Evolutionary conservation across 75 land plant genomes (phyloP).

Genomic region (Sequoia sempervirens): DNA sequence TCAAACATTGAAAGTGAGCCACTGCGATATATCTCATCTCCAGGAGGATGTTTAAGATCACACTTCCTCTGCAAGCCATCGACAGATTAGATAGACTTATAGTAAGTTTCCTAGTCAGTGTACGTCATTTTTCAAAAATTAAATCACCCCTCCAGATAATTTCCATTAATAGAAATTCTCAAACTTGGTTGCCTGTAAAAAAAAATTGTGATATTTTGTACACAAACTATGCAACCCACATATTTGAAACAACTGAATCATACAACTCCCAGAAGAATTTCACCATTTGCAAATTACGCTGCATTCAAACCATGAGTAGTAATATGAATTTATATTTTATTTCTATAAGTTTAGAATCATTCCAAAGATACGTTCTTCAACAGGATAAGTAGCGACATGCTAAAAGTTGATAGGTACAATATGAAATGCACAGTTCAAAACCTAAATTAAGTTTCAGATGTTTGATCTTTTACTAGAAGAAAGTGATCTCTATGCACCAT

Average conservation of each 20-base stretch:
- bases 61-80: conserved; percentile 67
- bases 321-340: background rate
- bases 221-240: background rate
- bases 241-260: background rate
- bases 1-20: conserved; percentile 97
- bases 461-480: too few species aligned
- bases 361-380: background rate
- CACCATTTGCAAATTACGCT: background rate
- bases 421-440: background rate
- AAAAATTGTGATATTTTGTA: background rate
- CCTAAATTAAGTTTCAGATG: background rate
- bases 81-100: background rate
- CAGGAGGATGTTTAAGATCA: conserved; percentile 97
- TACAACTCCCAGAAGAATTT: background rate
- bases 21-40: conserved; percentile 92
- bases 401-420: background rate
- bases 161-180: background rate
- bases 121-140: background rate
- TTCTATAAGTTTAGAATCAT: too few species aligned
- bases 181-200: background rate
- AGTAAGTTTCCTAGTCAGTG: background rate
- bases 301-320: background rate
- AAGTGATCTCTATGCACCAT: too few species aligned
- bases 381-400: background rate
- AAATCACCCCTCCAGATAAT: background rate